Conservation (phyloP, 164 flowering plant genomes). For the Berberis thunbergii region DNA sequence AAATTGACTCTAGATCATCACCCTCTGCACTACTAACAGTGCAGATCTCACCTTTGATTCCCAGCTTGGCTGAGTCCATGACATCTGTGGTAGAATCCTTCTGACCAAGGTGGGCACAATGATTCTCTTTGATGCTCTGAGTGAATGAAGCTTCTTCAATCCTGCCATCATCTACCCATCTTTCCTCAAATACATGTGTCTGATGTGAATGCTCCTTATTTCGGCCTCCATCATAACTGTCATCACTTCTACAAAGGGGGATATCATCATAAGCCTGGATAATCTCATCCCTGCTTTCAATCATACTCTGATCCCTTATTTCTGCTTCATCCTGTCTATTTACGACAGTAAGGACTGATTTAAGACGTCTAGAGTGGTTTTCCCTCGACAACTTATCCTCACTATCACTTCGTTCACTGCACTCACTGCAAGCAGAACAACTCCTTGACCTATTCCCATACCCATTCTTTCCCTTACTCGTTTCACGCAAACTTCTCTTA, state of each 20-base stretch:
- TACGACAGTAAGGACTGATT: constrained; percentile 41
- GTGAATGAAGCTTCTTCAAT: constrained; percentile 11
- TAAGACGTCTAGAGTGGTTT: constrained; percentile 34
- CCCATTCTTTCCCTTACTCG: constrained; percentile 12
- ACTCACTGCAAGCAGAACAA: constrained; percentile 27
- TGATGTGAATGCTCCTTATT: constrained; percentile 23
- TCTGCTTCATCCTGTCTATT: constrained; percentile 12
- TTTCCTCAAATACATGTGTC: constrained; percentile 14
- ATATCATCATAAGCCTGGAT: constrained; percentile 45
- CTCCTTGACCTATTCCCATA: constrained; percentile 35
- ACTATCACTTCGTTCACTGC: constrained; percentile 9
- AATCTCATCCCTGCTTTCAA: constrained; percentile 41
- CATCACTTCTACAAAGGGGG: constrained; percentile 57
- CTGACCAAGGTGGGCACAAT: constrained; percentile 9
- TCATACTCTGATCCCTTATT: constrained; percentile 9
- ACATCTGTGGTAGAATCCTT: constrained; percentile 8
- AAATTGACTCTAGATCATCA: constrained; percentile 49
- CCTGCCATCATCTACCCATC: constrained; percentile 16
- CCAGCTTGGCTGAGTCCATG: constrained; percentile 7
- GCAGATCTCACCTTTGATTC: constrained; percentile 17
- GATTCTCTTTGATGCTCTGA: constrained; percentile 9
- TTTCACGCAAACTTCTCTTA: constrained; percentile 13
- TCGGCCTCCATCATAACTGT: constrained; percentile 37
- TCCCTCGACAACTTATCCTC: constrained; percentile 24
- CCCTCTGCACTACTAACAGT: constrained; percentile 15